A percentile compares a stretch with the other conserved stretches of the same genome.
Conservation (phyloP, 2,329 filamentous ascomycete species). For the Polytolypa hystricis region DNA sequence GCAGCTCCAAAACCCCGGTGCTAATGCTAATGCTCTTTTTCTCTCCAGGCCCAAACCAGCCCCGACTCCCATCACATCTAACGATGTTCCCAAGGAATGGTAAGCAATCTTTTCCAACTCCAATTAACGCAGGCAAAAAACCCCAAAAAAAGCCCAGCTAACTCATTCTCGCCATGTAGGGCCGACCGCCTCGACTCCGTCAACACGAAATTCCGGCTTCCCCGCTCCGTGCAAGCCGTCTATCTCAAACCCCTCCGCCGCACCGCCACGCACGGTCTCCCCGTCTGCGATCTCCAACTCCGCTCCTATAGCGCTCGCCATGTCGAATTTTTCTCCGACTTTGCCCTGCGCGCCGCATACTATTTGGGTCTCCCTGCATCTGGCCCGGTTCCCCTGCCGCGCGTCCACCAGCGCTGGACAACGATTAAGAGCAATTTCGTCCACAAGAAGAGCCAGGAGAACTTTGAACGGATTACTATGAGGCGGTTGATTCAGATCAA, state of each 20-base stretch:
- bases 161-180: slow-evolving; percentile 19
- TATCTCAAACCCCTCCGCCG: slow-evolving; percentile 77
- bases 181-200: slow-evolving; percentile 26
- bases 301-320: slow-evolving; percentile 85
- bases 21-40: slow-evolving; percentile 2
- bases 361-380: slow-evolving; percentile 78
- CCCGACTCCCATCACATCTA: not conserved
- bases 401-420: slow-evolving; percentile 86
- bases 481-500: slow-evolving; percentile 82
- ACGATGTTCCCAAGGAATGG: slow-evolving; percentile 21
- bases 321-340: slow-evolving; percentile 89
- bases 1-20: too few relatives aligned
- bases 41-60: not conserved
- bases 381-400: slow-evolving; percentile 75
- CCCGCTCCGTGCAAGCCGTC: slow-evolving; percentile 71
- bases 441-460: slow-evolving; percentile 95
- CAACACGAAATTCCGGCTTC: slow-evolving; percentile 44
- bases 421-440: slow-evolving; percentile 83
- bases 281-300: slow-evolving; percentile 81
- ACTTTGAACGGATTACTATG: slow-evolving; percentile 85
- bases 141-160: too few relatives aligned
- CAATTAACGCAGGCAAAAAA: not conserved
- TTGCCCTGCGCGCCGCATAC: slow-evolving; percentile 87
- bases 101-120: slow-evolving; percentile 2
- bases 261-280: slow-evolving; percentile 61